Evolutionary conservation across 1,284 basidiomycete genomes (phyloP).

Genomic region (Ustilago sp.): DNA sequence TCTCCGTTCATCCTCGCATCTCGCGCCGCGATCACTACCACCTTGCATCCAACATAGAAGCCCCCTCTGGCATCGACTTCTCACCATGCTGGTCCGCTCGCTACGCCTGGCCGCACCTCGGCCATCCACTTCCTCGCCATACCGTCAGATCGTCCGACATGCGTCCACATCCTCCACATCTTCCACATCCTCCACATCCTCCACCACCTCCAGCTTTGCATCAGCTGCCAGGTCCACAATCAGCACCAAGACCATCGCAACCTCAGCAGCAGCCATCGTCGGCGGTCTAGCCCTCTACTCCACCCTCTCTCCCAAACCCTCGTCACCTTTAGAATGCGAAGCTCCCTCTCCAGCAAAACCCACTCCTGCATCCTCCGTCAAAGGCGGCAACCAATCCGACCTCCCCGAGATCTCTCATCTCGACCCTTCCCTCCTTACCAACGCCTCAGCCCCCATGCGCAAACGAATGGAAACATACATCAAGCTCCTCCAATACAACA

Average conservation of each 20-base stretch:
- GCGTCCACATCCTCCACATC: constrained; percentile 19
- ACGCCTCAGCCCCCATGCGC: constrained; percentile 71
- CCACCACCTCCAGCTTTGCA: constrained; percentile 4
- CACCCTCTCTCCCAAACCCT: constrained; percentile 3
- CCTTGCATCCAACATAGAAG: neutral
- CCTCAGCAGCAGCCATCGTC: constrained; percentile 24
- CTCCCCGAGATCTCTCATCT: constrained; percentile 63
- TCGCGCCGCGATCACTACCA: neutral
- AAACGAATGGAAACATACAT: constrained; percentile 84
- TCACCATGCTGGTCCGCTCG: constrained; percentile 31
- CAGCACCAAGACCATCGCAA: constrained; percentile 14
- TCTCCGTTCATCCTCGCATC: neutral
- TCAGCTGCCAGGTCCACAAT: constrained; percentile 8
- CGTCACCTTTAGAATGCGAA: constrained; percentile 31
- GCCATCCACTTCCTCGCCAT: constrained; percentile 9
- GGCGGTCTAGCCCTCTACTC: constrained; percentile 27
- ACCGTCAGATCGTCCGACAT: constrained; percentile 18
- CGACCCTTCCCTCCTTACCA: constrained; percentile 50
- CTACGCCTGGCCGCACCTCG: constrained; percentile 26
- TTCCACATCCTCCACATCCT: constrained; percentile 3
- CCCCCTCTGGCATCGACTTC: no score
- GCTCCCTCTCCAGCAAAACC: constrained; percentile 36
- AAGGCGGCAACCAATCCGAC: constrained; percentile 55
- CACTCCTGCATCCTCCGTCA: constrained; percentile 34
- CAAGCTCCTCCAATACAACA: constrained; percentile 81